Evolutionary conservation across 2,329 filamentous ascomycete genomes (phyloP).

Genomic region (Paradendryphiella salina): DNA sequence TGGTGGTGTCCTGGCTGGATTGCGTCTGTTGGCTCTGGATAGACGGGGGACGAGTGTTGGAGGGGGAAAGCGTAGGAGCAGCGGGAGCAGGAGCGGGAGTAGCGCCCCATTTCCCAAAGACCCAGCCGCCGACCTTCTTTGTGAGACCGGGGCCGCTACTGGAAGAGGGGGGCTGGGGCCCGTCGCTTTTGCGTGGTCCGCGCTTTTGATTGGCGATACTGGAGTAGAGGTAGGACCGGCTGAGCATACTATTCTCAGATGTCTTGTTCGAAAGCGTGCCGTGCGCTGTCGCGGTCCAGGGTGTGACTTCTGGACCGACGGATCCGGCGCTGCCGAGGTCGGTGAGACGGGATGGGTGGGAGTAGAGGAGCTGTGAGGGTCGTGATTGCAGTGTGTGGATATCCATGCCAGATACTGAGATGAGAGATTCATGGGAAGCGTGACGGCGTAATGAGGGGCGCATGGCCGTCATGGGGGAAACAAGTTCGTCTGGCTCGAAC

Average conservation of each 20-base stretch:
- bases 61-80: slow-evolving; percentile 3
- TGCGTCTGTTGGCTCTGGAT: slow-evolving; percentile 30
- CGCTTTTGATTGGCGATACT: slow-evolving; percentile 36
- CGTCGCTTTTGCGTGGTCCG: slow-evolving; percentile 24
- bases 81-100: slow-evolving; percentile 49
- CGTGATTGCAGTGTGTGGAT: slow-evolving; percentile 79
- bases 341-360: slow-evolving; percentile 56
- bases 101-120: slow-evolving; percentile 65
- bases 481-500: slow-evolving; percentile 36
- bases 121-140: slow-evolving; percentile 66
- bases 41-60: slow-evolving; percentile 23
- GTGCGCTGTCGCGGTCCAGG: slow-evolving; percentile 53
- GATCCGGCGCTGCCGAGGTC: slow-evolving; percentile 51
- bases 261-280: slow-evolving; percentile 55
- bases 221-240: slow-evolving; percentile 56
- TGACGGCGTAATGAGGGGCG: slow-evolving; percentile 62
- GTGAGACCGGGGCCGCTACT: slow-evolving; percentile 46
- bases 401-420: slow-evolving; percentile 85
- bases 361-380: slow-evolving; percentile 71
- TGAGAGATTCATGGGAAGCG: slow-evolving; percentile 82
- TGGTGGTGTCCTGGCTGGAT: slow-evolving; percentile 17
- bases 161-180: slow-evolving; percentile 9
- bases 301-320: slow-evolving; percentile 47
- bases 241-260: slow-evolving; percentile 57
- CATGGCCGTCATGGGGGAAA: slow-evolving; percentile 42